A percentile compares a stretch with the other conserved stretches of the same genome.
Evolutionary conservation across 164 flowering plant species (phyloP).

Genomic region (Magnolia officinalis): DNA sequence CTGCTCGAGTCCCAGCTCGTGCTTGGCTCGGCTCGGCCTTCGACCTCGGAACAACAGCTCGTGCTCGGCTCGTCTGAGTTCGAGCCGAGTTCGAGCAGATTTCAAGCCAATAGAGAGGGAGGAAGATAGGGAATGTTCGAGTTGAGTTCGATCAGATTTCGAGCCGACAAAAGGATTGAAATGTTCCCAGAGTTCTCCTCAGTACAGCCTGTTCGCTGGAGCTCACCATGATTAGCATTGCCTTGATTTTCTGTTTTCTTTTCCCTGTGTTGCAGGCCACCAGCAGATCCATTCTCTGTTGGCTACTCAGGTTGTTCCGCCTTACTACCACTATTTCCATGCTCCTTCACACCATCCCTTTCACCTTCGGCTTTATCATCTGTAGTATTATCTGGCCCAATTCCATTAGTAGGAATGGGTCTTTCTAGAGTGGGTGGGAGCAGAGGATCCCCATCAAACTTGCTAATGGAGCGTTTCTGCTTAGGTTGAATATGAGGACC

Average conservation of each 20-base stretch:
- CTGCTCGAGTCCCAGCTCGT: too few species aligned
- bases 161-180: slow-evolving; percentile 15
- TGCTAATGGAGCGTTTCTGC: slow-evolving; percentile 43
- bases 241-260: slow-evolving; percentile 32
- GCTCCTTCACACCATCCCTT: slow-evolving; percentile 3
- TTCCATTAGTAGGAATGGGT: slow-evolving; percentile 7
- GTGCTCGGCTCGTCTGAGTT: too few species aligned
- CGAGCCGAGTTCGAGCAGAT: too few species aligned
- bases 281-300: slow-evolving; percentile 26
- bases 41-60: too few species aligned
- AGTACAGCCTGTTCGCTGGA: slow-evolving; percentile 24
- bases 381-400: background rate
- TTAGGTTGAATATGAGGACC: slow-evolving; percentile 42
- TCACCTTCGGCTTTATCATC: background rate
- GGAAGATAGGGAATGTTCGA: too few species aligned
- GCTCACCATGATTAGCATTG: slow-evolving; percentile 44
- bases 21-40: too few species aligned
- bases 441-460: slow-evolving; percentile 15
- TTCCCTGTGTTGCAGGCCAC: slow-evolving; percentile 12
- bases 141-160: too few species aligned
- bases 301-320: slow-evolving; percentile 19
- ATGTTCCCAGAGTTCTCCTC: slow-evolving; percentile 24
- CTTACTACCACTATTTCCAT: slow-evolving; percentile 11
- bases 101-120: too few species aligned
- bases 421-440: slow-evolving; percentile 23